Evolutionary conservation across 1,139 yeast species (phyloP).

Genomic region (Spencermartinsiella ligniputridi): DNA sequence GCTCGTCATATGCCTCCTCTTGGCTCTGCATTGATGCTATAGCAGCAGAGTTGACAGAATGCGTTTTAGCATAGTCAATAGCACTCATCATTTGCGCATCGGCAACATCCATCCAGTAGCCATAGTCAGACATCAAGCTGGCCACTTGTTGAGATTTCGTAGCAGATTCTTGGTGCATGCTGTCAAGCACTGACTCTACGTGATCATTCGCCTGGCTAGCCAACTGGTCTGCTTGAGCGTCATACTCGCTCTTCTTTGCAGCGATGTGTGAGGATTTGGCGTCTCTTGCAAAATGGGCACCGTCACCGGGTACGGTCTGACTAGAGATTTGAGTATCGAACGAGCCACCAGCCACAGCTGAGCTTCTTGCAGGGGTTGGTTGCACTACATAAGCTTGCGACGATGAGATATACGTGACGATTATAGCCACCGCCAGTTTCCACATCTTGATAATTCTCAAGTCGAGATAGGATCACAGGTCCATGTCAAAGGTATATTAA

Average conservation of each 20-base stretch:
- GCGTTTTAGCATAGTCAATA: not conserved
- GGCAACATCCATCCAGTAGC: not conserved
- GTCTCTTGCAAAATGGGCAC: too few relatives aligned
- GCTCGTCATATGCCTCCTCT: not conserved
- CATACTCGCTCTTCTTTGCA: not conserved
- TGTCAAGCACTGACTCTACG: not conserved
- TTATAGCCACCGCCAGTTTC: too few relatives aligned
- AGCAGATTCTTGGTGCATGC: not conserved
- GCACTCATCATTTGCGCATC: not conserved
- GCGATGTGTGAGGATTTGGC: not conserved
- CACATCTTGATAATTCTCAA: too few relatives aligned
- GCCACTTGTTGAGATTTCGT: not conserved
- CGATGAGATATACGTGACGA: too few relatives aligned
- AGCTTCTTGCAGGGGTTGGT: too few relatives aligned
- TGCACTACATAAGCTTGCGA: too few relatives aligned
- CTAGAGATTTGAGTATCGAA: too few relatives aligned
- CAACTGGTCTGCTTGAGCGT: not conserved
- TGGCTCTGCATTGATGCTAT: not conserved
- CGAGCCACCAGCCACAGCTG: too few relatives aligned
- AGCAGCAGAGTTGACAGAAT: not conserved
- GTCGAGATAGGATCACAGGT: too few relatives aligned
- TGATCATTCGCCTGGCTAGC: not conserved
- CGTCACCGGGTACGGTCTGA: too few relatives aligned
- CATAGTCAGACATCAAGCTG: not conserved
- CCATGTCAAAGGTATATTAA: too few relatives aligned